Evolutionary conservation across 176 grass and related monocot species (phyloP).

Genomic region (Zizania latifolia): DNA sequence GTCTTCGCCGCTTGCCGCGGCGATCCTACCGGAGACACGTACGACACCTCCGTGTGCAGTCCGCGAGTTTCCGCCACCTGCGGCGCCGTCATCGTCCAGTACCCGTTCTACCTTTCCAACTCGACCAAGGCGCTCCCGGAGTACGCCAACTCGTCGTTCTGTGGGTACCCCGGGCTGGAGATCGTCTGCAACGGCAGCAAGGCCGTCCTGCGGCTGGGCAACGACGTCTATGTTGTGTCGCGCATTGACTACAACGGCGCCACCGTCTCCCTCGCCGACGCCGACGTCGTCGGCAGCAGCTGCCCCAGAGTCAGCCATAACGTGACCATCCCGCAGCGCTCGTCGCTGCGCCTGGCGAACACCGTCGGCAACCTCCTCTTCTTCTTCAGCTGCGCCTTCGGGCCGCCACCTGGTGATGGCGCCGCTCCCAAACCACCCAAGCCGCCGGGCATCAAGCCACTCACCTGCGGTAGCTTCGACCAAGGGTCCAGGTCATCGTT

Average conservation of each 20-base stretch:
- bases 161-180: conserved; percentile 35
- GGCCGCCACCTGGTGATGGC: rapidly evolving
- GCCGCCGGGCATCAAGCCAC: conserved; percentile 13
- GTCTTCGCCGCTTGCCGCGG: not conserved
- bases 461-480: not conserved
- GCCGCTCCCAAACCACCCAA: not conserved
- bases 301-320: conserved; percentile 39
- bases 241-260: conserved; percentile 29
- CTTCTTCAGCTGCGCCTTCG: conserved; percentile 28
- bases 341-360: not conserved
- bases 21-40: not conserved
- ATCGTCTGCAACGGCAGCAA: conserved; percentile 23
- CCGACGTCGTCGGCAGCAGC: not conserved
- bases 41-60: not conserved
- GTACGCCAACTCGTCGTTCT: conserved; percentile 10
- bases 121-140: not conserved
- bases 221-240: conserved; percentile 15
- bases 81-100: conserved; percentile 34
- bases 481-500: not conserved
- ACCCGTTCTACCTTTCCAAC: conserved; percentile 37
- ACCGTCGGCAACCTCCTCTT: conserved; percentile 33
- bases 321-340: conserved; percentile 17
- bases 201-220: conserved; percentile 8
- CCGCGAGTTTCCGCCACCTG: conserved; percentile 13
- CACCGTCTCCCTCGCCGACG: conserved; percentile 34